Conservation (phyloP, 768 basidiomycete species). For the Podaxis sp. region DNA sequence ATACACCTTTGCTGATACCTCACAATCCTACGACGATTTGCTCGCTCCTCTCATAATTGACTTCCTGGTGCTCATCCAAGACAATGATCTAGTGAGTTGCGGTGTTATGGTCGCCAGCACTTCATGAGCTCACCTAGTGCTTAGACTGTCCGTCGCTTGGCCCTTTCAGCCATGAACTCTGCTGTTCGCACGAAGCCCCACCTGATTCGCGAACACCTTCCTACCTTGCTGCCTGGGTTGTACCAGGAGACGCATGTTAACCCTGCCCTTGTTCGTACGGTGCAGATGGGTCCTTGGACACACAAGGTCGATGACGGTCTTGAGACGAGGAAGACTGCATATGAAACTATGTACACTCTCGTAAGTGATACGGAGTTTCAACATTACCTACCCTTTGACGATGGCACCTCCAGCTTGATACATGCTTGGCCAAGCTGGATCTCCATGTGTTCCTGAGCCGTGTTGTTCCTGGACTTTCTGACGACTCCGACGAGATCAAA, state of each 20-base stretch:
- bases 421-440: slow-evolving; percentile 85
- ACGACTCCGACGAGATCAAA: slow-evolving; percentile 95
- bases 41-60: slow-evolving; percentile 86
- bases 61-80: slow-evolving; percentile 88
- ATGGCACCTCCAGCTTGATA: slow-evolving; percentile 62
- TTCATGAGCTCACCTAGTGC: background rate
- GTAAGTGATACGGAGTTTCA: slow-evolving; percentile 37
- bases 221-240: slow-evolving; percentile 69
- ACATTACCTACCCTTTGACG: background rate
- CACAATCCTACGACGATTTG: slow-evolving; percentile 83
- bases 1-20: slow-evolving; percentile 88
- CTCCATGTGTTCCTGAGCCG: slow-evolving; percentile 78
- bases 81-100: slow-evolving; percentile 70
- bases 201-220: slow-evolving; percentile 82
- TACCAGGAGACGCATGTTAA: slow-evolving; percentile 85
- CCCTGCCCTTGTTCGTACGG: slow-evolving; percentile 75
- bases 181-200: slow-evolving; percentile 94
- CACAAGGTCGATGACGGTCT: slow-evolving; percentile 97
- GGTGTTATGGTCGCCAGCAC: background rate
- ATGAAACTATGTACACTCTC: slow-evolving; percentile 94
- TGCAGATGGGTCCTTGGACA: slow-evolving; percentile 97
- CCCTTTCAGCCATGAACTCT: slow-evolving; percentile 88
- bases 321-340: slow-evolving; percentile 94
- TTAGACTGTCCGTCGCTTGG: slow-evolving; percentile 86
- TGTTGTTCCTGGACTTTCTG: slow-evolving; percentile 78